Evolutionary conservation across 2,329 filamentous ascomycete genomes (phyloP), one percentile per base, ranked within the genome.

Genomic region (Cladophialophora chaetospira): DNA sequence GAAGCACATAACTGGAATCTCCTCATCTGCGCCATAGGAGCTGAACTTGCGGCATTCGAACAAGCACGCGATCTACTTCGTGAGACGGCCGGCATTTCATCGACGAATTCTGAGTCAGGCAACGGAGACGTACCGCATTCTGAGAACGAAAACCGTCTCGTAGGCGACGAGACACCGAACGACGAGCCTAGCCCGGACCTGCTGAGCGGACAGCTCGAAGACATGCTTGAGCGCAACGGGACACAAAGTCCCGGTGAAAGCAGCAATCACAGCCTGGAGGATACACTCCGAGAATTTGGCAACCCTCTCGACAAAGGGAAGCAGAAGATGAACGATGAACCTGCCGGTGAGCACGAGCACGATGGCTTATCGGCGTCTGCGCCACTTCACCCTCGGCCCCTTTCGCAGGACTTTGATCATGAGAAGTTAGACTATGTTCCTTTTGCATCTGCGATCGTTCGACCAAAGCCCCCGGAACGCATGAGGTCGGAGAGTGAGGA

Each of bases 11-110:
- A 78, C 48, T 87, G 84, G 84, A 85, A 80, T 51, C 69, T 87
- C 17, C 74, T 87, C 26, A 77, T 85, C 23, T 84, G 80, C 55
- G 83, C 82, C 51, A 82, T 87, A 57, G 82, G 82, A 3, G 82
- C 84, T 1, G 84, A 87, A 66, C 70, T 86, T 2, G 82, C 84
- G 61, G 82, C 84, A 5, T 68, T 79, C 43, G 66, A 67, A 33
- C 70, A 76, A 65, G 77, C 72, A 11, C 68, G 67, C 56, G 59
- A 51, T 8, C 64, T 75, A 57, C 67, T 79, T 28, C 42, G 36
- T 21, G 40, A 48, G 5, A 47, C 47, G 4, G 15, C 45, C 17
- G 43, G 29, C 28, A 8, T 45, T 13, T 31, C 28, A 35, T 35
- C 50, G 5, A n/a, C 28, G n/a, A 28, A 28, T 25, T 11, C 29